Base-by-base conservation (phyloP, 805 yeast genomes). In the Nakazawaea siamensis region DNA sequence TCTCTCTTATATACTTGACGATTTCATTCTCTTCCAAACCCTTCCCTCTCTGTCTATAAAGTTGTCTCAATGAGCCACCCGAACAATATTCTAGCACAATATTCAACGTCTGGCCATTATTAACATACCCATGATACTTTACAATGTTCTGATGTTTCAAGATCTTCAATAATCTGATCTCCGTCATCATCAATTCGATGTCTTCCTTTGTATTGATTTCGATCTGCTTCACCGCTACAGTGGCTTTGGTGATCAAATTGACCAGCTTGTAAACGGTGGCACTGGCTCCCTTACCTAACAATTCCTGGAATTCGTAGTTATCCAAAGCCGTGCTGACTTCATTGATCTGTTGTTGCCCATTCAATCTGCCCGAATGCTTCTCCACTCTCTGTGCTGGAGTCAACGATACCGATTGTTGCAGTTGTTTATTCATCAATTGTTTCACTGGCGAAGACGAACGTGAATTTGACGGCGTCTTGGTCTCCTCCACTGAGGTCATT, bases 271-370 rank as follows among this genome's bases (percentile, higher is more conserved):
- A 37, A 10, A 37, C 43, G 13, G 19, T 26, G 6, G 97, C 97
- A 52, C 76, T 87, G 0, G 97, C 97, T 2, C 98, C 98, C 40
- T 73, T 73, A 3, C 97, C 98, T 2, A 92, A 64, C 24, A 80
- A 68, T 31, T 76, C 80, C 31, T 67, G 64, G 46, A 78, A 62
- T 19, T 62, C 62, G 47, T 71, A 76, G 35, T 66, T 66, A 29
- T 66, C 72, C 15, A 68, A 54, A 2, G 68, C 70, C 44, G 37
- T 58, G 60, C 21, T 48, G 39, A 52, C 58, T 50, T 35, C 38
- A 14, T 24, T 14, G 33, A 68, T 46, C 16, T 45, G 55, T 31
- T 3, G 48, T 50, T 27, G 47, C 50, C 19, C 40, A 43, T 10
- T 9, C n/a, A 14, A 13, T 12, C 27, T 9, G 0, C 68, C 66